Base-by-base conservation (phyloP, 495 filamentous ascomycete species). In the Articulospora tetracladia region DNA sequence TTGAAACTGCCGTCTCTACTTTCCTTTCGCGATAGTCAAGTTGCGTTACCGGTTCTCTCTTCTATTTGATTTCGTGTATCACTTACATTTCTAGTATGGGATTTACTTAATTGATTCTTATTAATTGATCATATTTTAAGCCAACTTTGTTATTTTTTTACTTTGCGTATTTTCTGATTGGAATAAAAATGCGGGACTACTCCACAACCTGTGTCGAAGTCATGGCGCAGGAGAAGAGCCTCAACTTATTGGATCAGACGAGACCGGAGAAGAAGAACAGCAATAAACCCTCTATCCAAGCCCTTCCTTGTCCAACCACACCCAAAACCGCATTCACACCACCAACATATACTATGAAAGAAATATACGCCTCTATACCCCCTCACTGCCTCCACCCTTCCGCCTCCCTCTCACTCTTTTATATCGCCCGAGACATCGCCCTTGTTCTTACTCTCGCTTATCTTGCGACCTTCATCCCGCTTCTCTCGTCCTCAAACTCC, bases 281-380 rank as follows among this genome's bases (percentile, higher is more conserved):
- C 30, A 34, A 34, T 7, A 15, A 34, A 7, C 7, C 30, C 30
- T 7, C 6, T 6, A 34, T 15, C 17, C 30, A 34, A 7, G 30
- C 15, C 15, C 7, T 34, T 34, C n/a, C 39, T 11, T 7, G n/a
- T 7, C 15, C 39, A 3, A 12, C 39, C 10, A n/a, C 15, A 27
- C 12, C 17, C 25, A 30, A 50, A 11, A 23, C 78, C 60, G 78
- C 78, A 53, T 83, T 83, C 67, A 68, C 75, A 55, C 63, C 80
- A 22, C 80, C 81, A 3, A 73, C 80, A 58, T 82, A 74, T 71
- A 85, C 78, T 39, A 86, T 89, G 61, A 84, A 87, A 73, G 71
- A 84, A 48, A 80, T 90, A 58, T 75, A 80, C 25, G 79, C 86
- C 70, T 84, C 86, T 30, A 88, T 89, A 53, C 86, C 86, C 11